phyloP scores from a whole-genome alignment of 2,329 filamentous ascomycete genomes.

The Phialocephala sp. region DNA sequence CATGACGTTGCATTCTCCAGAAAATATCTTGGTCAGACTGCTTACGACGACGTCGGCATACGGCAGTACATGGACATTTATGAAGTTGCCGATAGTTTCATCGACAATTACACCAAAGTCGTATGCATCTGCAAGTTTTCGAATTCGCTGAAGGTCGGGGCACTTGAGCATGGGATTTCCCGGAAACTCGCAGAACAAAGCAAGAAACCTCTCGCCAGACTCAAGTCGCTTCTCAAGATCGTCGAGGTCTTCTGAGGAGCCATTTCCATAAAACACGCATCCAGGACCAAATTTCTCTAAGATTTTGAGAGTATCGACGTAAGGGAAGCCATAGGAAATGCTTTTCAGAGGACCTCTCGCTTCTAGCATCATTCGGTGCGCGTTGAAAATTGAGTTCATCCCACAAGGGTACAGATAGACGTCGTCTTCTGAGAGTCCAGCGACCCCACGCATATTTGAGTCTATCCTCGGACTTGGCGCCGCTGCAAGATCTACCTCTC shows the following conservation, averaged over 20 bases:
- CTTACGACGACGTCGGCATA: conserved; percentile 92
- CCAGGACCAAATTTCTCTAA: conserved; percentile 93
- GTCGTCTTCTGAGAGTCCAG: conserved; percentile 79
- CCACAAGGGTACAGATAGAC: conserved; percentile 88
- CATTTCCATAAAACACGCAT: conserved; percentile 85
- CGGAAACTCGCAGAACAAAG: conserved; percentile 93
- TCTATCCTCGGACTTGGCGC: conserved; percentile 53
- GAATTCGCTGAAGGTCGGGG: conserved; percentile 84
- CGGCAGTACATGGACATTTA: conserved; percentile 91
- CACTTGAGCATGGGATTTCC: conserved; percentile 88
- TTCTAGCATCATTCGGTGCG: conserved; percentile 75
- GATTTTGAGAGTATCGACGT: conserved; percentile 95
- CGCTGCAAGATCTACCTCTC: conserved; percentile 69
- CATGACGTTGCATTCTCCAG: conserved; percentile 98
- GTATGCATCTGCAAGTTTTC: conserved; percentile 77
- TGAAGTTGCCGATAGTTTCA: conserved; percentile 95
- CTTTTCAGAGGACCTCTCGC: conserved; percentile 72
- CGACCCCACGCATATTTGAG: conserved; percentile 59
- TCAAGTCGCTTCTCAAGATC: conserved; percentile 77
- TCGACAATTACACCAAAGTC: conserved; percentile 92
- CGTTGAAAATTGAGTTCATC: conserved; percentile 94
- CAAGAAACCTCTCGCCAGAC: conserved; percentile 77
- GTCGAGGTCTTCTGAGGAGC: conserved; percentile 78
- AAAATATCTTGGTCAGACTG: conserved; percentile 96
- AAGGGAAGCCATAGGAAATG: conserved; percentile 95